Evolutionary conservation across 331 rosid genomes (phyloP), one percentile per base, ranked within the genome.

Genomic region (Rhamnella rubrinervis): DNA sequence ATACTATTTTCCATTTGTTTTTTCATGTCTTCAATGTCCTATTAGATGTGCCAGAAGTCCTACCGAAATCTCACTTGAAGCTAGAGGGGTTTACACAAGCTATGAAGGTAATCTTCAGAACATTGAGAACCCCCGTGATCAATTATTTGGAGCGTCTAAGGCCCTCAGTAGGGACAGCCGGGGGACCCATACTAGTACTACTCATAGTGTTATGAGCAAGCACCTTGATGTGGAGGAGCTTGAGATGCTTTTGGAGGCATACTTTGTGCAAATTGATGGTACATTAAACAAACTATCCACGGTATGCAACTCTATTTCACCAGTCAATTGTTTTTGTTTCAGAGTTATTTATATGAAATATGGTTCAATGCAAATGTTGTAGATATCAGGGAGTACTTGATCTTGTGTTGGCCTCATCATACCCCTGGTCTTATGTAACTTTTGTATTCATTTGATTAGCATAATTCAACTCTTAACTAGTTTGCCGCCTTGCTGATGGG

Each of bases 241-340:
- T 67, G 99, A 95, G 80, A 95, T 95, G 99, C 96, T 95, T 61
- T 78, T 95, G 85, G 99, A 95, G 80, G 99, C 99, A 4, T 95
- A 95, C 81, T 95, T 95, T 55, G 99, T 95, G 67, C 99, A 95
- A 75, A 91, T 95, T 52, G 99, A 95, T 75, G 99, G 99, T 72
- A 89, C 99, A 18, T 65, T 89, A 41, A 95, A 91, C 83, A 89
- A 91, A 70, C 82, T 95, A 31, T 89, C 99, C 40, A 95, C 99
- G 89, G 99, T 95, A 86, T 38, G 79, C 59, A 72, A 73, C 68
- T 67, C 14, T 19, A 18, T 58, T 23, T 38, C 50, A 60, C 7
- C 37, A 10, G 7, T 51, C 68, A 67, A 5, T 49, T 41, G 9
- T 14, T 23, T 71, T 47, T 35, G 46, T 9, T 23, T 19, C 41